Percentiles rank a stretch among this genome's conserved stretches.
phyloP scores from a whole-genome alignment of 306 rosid genomes.

The Gillenia trifoliata region DNA sequence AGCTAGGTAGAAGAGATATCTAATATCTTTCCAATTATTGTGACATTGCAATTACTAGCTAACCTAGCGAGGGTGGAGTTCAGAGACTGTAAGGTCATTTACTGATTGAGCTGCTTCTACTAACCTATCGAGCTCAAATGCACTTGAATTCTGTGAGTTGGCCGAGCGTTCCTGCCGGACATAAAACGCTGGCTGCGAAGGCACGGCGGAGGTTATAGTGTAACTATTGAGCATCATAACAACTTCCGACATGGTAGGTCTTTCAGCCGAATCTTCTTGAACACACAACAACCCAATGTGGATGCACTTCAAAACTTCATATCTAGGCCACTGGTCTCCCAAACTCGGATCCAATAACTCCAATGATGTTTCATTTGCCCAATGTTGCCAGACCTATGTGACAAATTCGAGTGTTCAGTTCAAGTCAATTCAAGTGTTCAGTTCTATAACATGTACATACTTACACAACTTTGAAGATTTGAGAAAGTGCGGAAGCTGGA shows the following conservation, averaged over 20 bases:
- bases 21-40: not conserved
- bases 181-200: conserved; percentile 23
- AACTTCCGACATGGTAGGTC: conserved; percentile 30
- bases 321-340: conserved; percentile 21
- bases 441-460: not conserved
- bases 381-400: conserved; percentile 30
- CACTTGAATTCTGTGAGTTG: not conserved
- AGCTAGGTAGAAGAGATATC: not conserved
- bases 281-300: conserved; percentile 28
- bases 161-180: not conserved
- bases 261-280: conserved; percentile 30
- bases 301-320: conserved; percentile 32
- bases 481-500: conserved; percentile 2
- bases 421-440: not conserved
- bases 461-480: conserved; percentile 29
- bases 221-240: conserved; percentile 26
- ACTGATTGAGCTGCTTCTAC: not conserved
- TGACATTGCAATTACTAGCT: not conserved
- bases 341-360: conserved; percentile 21
- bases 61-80: conserved; percentile 21
- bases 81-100: conserved; percentile 22
- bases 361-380: conserved; percentile 24
- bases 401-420: not conserved
- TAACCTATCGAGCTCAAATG: not conserved
- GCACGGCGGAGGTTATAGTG: conserved; percentile 2